Conservation (phyloP, 2,329 filamentous ascomycete genomes). For the Trichophyton simii region DNA sequence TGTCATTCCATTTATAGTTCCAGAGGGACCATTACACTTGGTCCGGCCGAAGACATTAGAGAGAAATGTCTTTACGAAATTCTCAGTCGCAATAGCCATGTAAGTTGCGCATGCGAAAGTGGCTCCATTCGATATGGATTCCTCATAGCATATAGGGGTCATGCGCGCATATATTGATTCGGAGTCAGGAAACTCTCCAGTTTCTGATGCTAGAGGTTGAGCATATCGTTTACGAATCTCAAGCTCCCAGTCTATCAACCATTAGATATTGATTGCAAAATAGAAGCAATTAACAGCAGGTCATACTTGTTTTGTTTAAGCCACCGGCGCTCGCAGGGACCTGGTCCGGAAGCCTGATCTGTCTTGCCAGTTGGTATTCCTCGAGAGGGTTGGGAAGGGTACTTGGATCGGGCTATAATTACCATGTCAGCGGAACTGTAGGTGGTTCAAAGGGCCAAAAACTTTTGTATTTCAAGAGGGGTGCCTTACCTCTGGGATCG, state of each 20-base stretch:
- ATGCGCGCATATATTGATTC: slow-evolving; percentile 47
- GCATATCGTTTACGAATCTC: slow-evolving; percentile 54
- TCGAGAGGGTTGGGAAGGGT: slow-evolving; percentile 27
- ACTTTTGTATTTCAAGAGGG: no score
- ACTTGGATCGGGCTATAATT: slow-evolving; percentile 26
- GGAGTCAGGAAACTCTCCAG: slow-evolving; percentile 49
- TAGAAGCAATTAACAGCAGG: not conserved
- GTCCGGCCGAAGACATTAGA: slow-evolving; percentile 43
- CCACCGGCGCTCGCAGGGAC: slow-evolving; percentile 58
- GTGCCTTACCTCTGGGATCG: slow-evolving; percentile 37
- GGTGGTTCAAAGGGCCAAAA: not conserved
- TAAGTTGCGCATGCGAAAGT: slow-evolving; percentile 44
- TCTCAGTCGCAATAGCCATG: slow-evolving; percentile 50
- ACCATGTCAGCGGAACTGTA: slow-evolving; percentile 6
- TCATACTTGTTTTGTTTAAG: slow-evolving; percentile 66
- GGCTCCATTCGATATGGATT: slow-evolving; percentile 45
- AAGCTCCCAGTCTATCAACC: slow-evolving; percentile 43
- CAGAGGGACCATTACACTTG: slow-evolving; percentile 46
- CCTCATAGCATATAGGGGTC: slow-evolving; percentile 54
- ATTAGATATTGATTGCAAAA: not conserved
- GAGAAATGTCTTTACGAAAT: slow-evolving; percentile 50
- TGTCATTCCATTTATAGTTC: slow-evolving; percentile 59
- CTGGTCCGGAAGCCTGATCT: slow-evolving; percentile 45
- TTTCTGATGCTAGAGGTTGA: slow-evolving; percentile 48
- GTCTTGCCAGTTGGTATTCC: slow-evolving; percentile 34